phyloP scores from a whole-genome alignment of 108 stramenopile genomes.

The Cyclostephanos invisitatus region DNA sequence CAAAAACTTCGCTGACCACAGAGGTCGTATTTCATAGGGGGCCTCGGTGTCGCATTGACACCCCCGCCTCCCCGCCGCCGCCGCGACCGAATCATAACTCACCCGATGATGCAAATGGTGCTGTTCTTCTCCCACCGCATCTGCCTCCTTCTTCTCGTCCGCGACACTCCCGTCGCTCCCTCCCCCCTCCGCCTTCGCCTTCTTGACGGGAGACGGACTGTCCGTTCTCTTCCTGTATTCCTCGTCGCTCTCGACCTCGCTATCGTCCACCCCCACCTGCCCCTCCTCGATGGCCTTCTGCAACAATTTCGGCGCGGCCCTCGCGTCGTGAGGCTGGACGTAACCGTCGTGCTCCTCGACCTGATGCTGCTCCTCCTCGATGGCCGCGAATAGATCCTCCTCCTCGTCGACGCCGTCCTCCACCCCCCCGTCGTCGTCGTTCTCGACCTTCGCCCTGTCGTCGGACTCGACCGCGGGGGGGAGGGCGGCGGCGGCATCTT shows the following conservation, averaged over 20 bases:
- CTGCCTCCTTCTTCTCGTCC: not conserved
- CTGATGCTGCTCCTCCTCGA: conserved; percentile 39
- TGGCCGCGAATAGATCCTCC: conserved; percentile 55
- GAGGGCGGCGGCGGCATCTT: not conserved
- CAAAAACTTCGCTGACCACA: not conserved
- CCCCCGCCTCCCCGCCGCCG: not conserved
- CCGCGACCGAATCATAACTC: conserved; percentile 23
- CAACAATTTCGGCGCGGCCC: conserved; percentile 68
- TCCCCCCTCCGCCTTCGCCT: not conserved
- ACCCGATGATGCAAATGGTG: conserved; percentile 62
- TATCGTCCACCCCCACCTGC: conserved; percentile 67
- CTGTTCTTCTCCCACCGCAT: not conserved
- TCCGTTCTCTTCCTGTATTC: conserved; percentile 8
- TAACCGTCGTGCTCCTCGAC: conserved; percentile 28
- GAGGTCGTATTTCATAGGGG: not conserved
- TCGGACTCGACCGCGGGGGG: not conserved
- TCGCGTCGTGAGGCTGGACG: conserved; percentile 63
- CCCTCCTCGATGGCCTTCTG: conserved; percentile 69
- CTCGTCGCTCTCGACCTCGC: conserved; percentile 61
- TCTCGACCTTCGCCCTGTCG: not conserved
- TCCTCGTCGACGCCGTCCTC: conserved; percentile 58
- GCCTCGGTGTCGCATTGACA: no score
- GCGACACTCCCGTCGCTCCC: not conserved
- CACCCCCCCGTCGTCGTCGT: conserved; percentile 7
- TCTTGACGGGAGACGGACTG: not conserved